Conservation (phyloP, 1,284 basidiomycete genomes). For the Apiotrichum mycotoxinovorans region DNA sequence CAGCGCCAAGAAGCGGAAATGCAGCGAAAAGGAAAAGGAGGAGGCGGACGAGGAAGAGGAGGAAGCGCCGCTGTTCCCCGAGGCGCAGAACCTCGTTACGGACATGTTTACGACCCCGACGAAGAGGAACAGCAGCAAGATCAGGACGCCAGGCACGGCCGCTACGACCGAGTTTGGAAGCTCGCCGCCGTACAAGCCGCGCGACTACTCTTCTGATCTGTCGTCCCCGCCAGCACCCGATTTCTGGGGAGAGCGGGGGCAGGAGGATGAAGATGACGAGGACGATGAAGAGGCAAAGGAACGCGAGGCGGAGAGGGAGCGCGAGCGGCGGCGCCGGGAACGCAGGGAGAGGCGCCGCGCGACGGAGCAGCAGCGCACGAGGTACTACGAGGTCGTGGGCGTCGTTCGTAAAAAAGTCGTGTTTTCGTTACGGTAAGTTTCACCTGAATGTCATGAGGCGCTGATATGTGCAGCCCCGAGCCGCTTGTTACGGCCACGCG, state of each 20-base stretch:
- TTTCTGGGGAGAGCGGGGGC: too few species aligned
- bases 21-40: constrained; percentile 22
- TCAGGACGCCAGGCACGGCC: constrained; percentile 11
- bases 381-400: constrained; percentile 47
- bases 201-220: constrained; percentile 46
- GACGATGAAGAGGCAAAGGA: constrained; percentile 23
- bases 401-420: constrained; percentile 49
- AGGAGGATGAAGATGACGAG: constrained; percentile 12
- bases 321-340: constrained; percentile 6
- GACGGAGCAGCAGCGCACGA: constrained; percentile 29
- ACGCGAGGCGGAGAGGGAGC: constrained; percentile 15
- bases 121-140: background rate
- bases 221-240: constrained; percentile 25
- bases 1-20: constrained; percentile 3
- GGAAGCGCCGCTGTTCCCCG: constrained; percentile 30
- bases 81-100: background rate
- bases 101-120: constrained; percentile 10
- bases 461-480: constrained; percentile 49
- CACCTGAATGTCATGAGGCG: too few species aligned
- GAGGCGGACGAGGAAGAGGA: constrained; percentile 32
- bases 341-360: constrained; percentile 13
- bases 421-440: constrained; percentile 41
- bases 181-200: constrained; percentile 17
- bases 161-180: constrained; percentile 8
- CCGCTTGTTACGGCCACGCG: constrained; percentile 48